These are phyloP conservation scores for Neckera pumila DNA, from an alignment of 225 moss, liverwort and hornwort species.

Conservation along the genomic window DNA sequence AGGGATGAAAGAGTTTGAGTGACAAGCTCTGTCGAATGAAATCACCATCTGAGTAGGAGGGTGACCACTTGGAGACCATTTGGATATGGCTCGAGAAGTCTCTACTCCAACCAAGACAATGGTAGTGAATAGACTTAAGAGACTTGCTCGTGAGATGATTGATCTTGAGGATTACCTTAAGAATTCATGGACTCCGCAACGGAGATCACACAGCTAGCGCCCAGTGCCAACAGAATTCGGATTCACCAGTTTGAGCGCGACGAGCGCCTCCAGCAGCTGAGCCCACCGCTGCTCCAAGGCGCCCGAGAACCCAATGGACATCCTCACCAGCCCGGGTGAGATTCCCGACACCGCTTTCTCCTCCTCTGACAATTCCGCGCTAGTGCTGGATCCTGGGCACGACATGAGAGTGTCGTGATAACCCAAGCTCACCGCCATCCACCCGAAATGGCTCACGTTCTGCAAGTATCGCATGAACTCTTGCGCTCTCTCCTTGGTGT, in stretches of 20 bases:
- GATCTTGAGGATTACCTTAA: not conserved
- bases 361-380: conserved; percentile 39
- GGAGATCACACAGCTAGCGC: not conserved
- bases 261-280: conserved; percentile 68
- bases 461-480: conserved; percentile 78
- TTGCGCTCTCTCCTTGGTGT: conserved; percentile 58
- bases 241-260: conserved; percentile 49
- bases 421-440: conserved; percentile 81
- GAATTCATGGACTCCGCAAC: not conserved
- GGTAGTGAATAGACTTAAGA: not conserved
- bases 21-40: not conserved
- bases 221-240: not conserved
- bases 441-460: conserved; percentile 68
- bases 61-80: not conserved
- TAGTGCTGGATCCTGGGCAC: conserved; percentile 61
- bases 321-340: conserved; percentile 70
- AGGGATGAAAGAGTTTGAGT: not conserved
- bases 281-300: conserved; percentile 73
- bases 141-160: not conserved
- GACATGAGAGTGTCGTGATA: conserved; percentile 90
- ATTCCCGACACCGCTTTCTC: conserved; percentile 35
- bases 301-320: conserved; percentile 89
- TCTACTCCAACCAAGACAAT: not conserved
- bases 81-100: not conserved
- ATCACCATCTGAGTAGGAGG: not conserved